Evolutionary conservation across 305 asterid genomes (phyloP).

Genomic region (Fraxinus velutina): DNA sequence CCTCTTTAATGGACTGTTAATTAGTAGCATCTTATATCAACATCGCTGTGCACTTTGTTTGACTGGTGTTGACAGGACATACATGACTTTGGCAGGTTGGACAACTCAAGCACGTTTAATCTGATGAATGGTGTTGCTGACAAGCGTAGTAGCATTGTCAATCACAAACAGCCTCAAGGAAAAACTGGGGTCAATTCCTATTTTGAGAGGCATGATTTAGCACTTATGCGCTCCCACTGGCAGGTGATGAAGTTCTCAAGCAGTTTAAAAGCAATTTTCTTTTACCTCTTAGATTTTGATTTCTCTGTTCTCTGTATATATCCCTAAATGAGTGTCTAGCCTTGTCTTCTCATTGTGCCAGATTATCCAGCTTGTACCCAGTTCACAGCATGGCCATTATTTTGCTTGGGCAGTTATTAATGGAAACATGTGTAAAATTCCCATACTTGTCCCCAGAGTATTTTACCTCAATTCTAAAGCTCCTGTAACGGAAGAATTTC

Average conservation of each 20-base stretch:
- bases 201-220: conserved; percentile 76
- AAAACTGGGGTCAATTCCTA: conserved; percentile 68
- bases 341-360: conserved; percentile 30
- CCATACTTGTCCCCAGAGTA: conserved; percentile 67
- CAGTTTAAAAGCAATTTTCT: conserved; percentile 16
- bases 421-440: conserved; percentile 80
- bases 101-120: conserved; percentile 39
- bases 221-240: conserved; percentile 84
- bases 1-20: not conserved
- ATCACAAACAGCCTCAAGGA: conserved; percentile 47
- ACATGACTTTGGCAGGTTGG: conserved; percentile 45
- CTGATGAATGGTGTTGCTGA: conserved; percentile 38
- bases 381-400: conserved; percentile 69
- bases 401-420: conserved; percentile 91
- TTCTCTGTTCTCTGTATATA: conserved; percentile 9
- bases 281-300: conserved; percentile 12
- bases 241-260: conserved; percentile 60
- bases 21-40: conserved; percentile 3
- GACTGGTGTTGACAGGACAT: conserved; percentile 19
- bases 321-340: conserved; percentile 29
- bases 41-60: conserved; percentile 21
- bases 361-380: conserved; percentile 86
- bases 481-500: conserved; percentile 92
- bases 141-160: conserved; percentile 34
- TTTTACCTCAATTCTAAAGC: conserved; percentile 96